A percentile compares a stretch with the other conserved stretches of the same genome.
Evolutionary conservation across 2,329 filamentous ascomycete species (phyloP).

Genomic region (Epichloe aotearoae): DNA sequence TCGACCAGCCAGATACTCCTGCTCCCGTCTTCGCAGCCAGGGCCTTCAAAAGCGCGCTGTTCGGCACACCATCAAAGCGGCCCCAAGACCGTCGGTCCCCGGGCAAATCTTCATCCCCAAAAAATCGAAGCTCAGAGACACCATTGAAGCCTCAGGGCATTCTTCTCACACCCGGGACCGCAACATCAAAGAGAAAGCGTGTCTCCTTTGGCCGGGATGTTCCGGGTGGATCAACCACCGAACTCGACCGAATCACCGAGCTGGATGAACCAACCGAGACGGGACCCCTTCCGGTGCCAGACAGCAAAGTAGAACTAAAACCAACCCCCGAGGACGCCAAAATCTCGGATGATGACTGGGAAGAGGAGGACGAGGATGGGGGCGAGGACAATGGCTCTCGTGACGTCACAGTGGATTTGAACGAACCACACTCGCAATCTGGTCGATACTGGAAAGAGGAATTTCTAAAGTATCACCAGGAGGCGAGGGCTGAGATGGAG

Average conservation of each 20-base stretch:
- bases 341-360: conserved; percentile 33
- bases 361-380: conserved; percentile 31
- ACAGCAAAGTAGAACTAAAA: conserved; percentile 1
- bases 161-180: conserved; percentile 50
- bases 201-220: conserved; percentile 52
- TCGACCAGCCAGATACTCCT: conserved; percentile 50
- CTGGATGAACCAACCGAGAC: conserved; percentile 34
- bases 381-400: conserved; percentile 33
- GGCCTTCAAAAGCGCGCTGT: conserved; percentile 50
- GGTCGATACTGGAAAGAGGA: conserved; percentile 71
- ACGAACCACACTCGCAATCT: conserved; percentile 61
- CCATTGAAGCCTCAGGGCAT: conserved; percentile 44
- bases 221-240: conserved; percentile 11
- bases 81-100: conserved; percentile 19
- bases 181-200: conserved; percentile 45
- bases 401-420: conserved; percentile 57
- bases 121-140: conserved; percentile 24
- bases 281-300: conserved; percentile 20
- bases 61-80: conserved; percentile 40
- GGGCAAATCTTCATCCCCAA: conserved; percentile 6
- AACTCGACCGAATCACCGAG: conserved; percentile 18
- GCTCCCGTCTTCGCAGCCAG: conserved; percentile 54
- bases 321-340: conserved; percentile 4
- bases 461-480: conserved; percentile 59
- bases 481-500: conserved; percentile 60